A percentile compares a stretch with the other conserved stretches of the same genome.
Conservation (phyloP, 345 rosid species). For the Hypericum androsaemum region DNA sequence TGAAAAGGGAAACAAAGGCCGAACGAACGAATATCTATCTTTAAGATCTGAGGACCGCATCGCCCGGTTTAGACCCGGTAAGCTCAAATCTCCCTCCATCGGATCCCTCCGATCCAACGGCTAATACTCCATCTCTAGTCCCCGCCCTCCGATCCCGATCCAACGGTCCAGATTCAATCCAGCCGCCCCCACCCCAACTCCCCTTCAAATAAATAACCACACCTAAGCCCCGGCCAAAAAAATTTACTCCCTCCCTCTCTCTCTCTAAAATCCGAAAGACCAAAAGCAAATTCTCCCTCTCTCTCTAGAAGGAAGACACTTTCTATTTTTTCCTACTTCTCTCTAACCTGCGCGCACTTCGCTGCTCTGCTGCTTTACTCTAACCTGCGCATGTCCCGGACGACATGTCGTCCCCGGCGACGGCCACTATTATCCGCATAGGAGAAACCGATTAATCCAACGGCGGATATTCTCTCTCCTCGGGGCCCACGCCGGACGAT, state of each 20-base stretch:
- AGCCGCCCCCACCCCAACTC: constrained; percentile 15
- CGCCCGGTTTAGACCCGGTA: constrained; percentile 35
- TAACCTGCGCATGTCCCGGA: constrained; percentile 30
- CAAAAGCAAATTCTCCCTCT: no score
- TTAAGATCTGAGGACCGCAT: constrained; percentile 51
- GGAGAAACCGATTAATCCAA: constrained; percentile 1
- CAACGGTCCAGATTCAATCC: constrained; percentile 39
- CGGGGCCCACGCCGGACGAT: constrained; percentile 15
- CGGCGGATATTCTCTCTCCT: constrained; percentile 13
- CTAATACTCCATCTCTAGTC: neutral
- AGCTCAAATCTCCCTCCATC: constrained; percentile 5
- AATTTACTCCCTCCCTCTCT: constrained; percentile 1
- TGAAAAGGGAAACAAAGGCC: constrained; percentile 27
- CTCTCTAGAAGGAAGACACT: neutral
- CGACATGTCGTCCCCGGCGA: constrained; percentile 38
- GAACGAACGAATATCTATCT: constrained; percentile 8
- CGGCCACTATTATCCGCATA: constrained; percentile 9
- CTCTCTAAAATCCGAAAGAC: constrained; percentile 7
- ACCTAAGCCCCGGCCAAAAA: constrained; percentile 21
- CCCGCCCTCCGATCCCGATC: constrained; percentile 34
- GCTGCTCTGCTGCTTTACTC: constrained; percentile 8
- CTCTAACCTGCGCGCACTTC: constrained; percentile 1
- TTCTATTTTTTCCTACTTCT: neutral
- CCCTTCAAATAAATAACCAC: constrained; percentile 23
- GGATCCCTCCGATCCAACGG: constrained; percentile 36